Base-by-base conservation (phyloP, 768 basidiomycete genomes). In the Butyriboletus loyo region DNA sequence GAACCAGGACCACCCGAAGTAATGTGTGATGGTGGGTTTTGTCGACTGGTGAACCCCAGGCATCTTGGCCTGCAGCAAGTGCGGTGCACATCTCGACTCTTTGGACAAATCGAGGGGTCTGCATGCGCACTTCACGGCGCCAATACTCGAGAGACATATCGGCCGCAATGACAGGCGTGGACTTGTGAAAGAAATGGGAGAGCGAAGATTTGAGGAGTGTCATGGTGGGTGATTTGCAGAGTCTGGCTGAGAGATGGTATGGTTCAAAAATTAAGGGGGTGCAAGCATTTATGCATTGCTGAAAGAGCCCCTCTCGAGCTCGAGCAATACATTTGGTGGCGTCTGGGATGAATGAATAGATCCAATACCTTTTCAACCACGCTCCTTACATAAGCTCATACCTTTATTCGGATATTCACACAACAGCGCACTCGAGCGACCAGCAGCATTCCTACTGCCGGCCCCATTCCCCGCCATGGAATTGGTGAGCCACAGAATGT, bases 11-110 rank as follows among this genome's bases (percentile, higher is more conserved):
- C 7, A 52, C 46, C 4, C 52, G 54, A 10, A 63, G n/a, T 0
- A 63, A 25, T 1, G 57, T 50, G 7, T 63, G 52, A 9, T 30
- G 39, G 7, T 62, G 52, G 1, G 24, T 5, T 13, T 28, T 32
- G 5, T 31, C 43, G 1, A 45, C 17, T 4, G 27, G 22, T 0
- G 42, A 17, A 10, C 31, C 48, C 41, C 32, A 50, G 7, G 37
- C 36, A 4, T 62, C 58, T 1, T 44, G 8, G 0, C 54, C 52
- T 1, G 31, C 8, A 15, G 42, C 19, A 0, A 31, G 22, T 0
- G 52, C 54, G 0, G 52, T 60, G 17, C 54, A 63, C 5, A 61
- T 32, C 10, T 58, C 57, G 9, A 59, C 36, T 25, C 46, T 62
- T 19, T 28, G 22, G 5, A 64, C 49, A 1, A 49, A 27, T n/a